Conservation (phyloP, 129 eudicot species). For the Pittosporum tobira region DNA sequence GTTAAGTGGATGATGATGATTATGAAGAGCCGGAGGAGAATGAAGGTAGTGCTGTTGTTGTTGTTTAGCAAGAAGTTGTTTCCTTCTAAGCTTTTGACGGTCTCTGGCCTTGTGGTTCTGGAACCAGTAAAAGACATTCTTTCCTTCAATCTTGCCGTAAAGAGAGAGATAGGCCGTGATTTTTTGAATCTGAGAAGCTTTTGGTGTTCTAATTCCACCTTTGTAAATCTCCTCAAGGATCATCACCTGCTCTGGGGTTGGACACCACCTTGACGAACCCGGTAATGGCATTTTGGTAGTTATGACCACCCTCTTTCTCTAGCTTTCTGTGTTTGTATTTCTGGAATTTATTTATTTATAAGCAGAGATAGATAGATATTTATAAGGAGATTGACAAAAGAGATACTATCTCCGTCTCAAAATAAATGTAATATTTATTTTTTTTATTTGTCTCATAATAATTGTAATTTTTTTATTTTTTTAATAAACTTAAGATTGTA, state of each 20-base stretch:
- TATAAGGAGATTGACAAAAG: too few species aligned
- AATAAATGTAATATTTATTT: too few species aligned
- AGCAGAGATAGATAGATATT: too few species aligned
- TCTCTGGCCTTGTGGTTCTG: constrained; percentile 95
- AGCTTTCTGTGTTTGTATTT: too few species aligned
- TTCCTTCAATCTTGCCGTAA: constrained; percentile 78
- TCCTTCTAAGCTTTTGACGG: constrained; percentile 67
- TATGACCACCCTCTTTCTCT: too few species aligned
- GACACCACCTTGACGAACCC: constrained; percentile 61
- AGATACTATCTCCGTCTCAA: too few species aligned
- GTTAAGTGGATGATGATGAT: constrained; percentile 24
- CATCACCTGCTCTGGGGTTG: constrained; percentile 84
- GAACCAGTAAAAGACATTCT: constrained; percentile 90
- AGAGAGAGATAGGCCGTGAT: constrained; percentile 64
- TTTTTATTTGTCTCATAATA: too few species aligned
- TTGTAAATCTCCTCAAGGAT: constrained; percentile 72
- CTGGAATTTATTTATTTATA: too few species aligned
- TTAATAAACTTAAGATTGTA: too few species aligned
- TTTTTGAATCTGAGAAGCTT: constrained; percentile 63
- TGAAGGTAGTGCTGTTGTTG: constrained; percentile 21
- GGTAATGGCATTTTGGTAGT: constrained; percentile 26
- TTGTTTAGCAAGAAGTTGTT: constrained; percentile 22
- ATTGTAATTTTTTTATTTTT: too few species aligned
- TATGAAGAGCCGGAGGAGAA: constrained; percentile 2
- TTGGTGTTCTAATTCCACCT: constrained; percentile 80